Conservation (phyloP, 2,329 filamentous ascomycete species). For the Plenodomus lindquistii region DNA sequence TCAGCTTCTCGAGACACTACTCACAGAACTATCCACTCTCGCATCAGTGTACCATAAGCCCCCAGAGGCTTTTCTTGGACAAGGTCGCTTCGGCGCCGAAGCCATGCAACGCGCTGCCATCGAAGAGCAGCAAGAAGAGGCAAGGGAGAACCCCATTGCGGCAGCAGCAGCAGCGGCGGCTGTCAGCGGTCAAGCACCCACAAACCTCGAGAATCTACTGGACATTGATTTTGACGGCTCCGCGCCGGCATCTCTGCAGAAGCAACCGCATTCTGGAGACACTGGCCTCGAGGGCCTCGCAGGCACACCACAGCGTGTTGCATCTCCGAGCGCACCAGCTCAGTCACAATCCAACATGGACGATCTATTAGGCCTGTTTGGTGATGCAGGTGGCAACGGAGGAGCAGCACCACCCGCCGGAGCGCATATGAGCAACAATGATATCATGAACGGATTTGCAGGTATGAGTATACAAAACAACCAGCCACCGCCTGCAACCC, state of each 20-base stretch:
- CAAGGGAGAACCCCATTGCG: conserved; percentile 90
- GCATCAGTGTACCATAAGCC: conserved; percentile 99
- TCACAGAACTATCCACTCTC: conserved; percentile 88
- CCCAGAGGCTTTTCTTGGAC: conserved; percentile 95
- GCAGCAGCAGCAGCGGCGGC: conserved; percentile 74
- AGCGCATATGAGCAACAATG: conserved; percentile 51
- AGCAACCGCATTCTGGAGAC: conserved; percentile 56
- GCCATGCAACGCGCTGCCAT: conserved; percentile 94
- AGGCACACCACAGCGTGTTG: conserved; percentile 70
- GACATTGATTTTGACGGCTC: conserved; percentile 96
- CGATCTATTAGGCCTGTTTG: conserved; percentile 76
- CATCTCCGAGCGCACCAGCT: conserved; percentile 59
- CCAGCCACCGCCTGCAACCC: conserved; percentile 66
- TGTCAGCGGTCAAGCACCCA: conserved; percentile 61
- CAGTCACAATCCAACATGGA: conserved; percentile 67
- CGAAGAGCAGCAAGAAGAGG: conserved; percentile 91
- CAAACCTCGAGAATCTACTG: conserved; percentile 89
- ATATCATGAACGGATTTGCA: conserved; percentile 80
- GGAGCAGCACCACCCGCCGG: conserved; percentile 29
- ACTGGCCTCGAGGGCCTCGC: conserved; percentile 59
- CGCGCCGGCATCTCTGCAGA: conserved; percentile 83
- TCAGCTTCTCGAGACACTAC: conserved; percentile 83
- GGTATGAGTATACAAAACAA: conserved; percentile 72
- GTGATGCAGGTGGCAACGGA: conserved; percentile 43
- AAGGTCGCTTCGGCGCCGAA: conserved; percentile 90